Evolutionary conservation across 768 basidiomycete genomes (phyloP).

Genomic region (Auriscalpium vulgare): DNA sequence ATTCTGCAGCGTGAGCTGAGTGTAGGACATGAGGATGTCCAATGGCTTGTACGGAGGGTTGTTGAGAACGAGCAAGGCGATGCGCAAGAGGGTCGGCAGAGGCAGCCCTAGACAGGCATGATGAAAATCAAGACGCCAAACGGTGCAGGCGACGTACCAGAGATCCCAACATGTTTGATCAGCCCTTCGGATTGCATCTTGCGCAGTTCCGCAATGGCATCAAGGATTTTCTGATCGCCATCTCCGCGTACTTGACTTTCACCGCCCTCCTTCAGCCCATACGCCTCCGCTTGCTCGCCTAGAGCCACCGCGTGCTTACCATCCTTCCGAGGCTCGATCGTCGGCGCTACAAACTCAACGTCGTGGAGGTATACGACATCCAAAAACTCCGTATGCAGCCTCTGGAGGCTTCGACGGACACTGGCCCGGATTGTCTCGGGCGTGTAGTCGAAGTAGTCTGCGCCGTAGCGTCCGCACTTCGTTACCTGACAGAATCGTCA

Average conservation of each 20-base stretch:
- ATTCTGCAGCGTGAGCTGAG: slow-evolving; percentile 74
- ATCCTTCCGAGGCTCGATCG: slow-evolving; percentile 36
- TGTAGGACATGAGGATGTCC: slow-evolving; percentile 76
- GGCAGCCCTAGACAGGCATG: slow-evolving; percentile 52
- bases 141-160: slow-evolving; percentile 38
- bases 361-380: slow-evolving; percentile 83
- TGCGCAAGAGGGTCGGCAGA: slow-evolving; percentile 74
- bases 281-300: slow-evolving; percentile 41
- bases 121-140: neutral
- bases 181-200: slow-evolving; percentile 67
- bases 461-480: slow-evolving; percentile 77
- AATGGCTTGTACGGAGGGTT: slow-evolving; percentile 61
- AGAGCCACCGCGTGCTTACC: slow-evolving; percentile 56
- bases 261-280: slow-evolving; percentile 55
- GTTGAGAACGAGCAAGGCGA: slow-evolving; percentile 66
- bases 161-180: slow-evolving; percentile 69
- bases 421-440: slow-evolving; percentile 57
- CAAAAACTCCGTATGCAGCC: slow-evolving; percentile 69
- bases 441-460: slow-evolving; percentile 63
- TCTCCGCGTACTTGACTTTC: slow-evolving; percentile 52
- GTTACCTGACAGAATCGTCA: slow-evolving; percentile 48
- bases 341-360: slow-evolving; percentile 65
- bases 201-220: slow-evolving; percentile 57
- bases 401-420: slow-evolving; percentile 55
- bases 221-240: slow-evolving; percentile 67